Base-by-base conservation (phyloP, 768 basidiomycete species). In the Crucibulum laeve region DNA sequence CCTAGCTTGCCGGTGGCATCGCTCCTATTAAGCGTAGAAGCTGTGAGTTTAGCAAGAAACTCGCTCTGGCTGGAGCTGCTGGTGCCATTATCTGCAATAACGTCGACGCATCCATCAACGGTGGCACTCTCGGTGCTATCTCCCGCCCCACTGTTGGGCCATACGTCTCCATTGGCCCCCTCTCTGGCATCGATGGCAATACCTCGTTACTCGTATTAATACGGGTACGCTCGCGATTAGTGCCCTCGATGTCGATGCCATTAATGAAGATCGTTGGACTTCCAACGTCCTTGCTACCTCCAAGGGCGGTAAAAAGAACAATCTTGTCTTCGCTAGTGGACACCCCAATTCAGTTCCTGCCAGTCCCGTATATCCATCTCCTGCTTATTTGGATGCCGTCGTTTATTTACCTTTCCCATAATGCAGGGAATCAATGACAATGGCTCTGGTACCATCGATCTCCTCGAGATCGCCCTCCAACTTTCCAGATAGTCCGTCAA, bases 331-430 rank as follows among this genome's bases (percentile, higher is more conserved):
- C n/a, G 51, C 56, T 25, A 59, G 62, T 44, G 55, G 54, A 25
- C 60, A 62, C 33, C 47, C 56, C 6, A 60, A 64, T 46, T 64
- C 63, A 2, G 63, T 62, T 3, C 52, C 57, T 42, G 61, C 61
- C 42, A 59, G 59, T 22, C 55, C 63, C 21, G 57, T 60, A 45
- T 19, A 55, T 54, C 5, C n/a, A 37, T 25, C 43, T 4, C 32
- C 22, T 26, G 8, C 1, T 28, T 39, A n/a, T n/a, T n/a, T 14
- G n/a, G 22, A 15, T 4, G 15, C 14, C 18, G 3, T 8, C 18
- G 18, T 34, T 24, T 13, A 21, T 43, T 7, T 24, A 13, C 23
- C 25, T 33, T n/a, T 17, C 34, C n/a, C n/a, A n/a, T 21, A 1
- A 10, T 34, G 7, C 38, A 61, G 59, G 61, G 63, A 41, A 61